Evolutionary conservation across 139 green algal species (phyloP), one percentile per base, ranked within the genome.

Genomic region (Protoeuglena noctilucae): DNA sequence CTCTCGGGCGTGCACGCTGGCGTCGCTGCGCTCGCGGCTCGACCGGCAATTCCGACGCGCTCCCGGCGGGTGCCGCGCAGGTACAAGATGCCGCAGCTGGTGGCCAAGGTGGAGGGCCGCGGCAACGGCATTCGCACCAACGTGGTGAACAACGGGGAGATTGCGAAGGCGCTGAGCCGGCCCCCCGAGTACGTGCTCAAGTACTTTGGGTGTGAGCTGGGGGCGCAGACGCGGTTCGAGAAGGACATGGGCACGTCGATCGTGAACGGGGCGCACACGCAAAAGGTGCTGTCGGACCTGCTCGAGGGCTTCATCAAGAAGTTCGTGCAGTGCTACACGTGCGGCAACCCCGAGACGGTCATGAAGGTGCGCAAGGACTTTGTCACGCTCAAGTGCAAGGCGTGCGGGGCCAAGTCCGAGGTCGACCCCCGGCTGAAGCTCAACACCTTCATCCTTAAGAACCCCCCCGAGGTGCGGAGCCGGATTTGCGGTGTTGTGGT

Each of bases 101-200:
- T 86, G 40, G 77, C 83, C 12, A 92, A 92, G 74, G 81, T 93
- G 57, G 90, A 98, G 56, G 91, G 91, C 16, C 67, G 91, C 0
- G 91, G 91, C 48, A 98, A 98, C 62, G 91, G 91, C 61, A 97
- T 98, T 71, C 96, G 96, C 57, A 98, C 91, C 2, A 96, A 96
- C 61, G 73, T 97, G 2, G 87, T 95, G 27, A 98, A 98, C 81
- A 94, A 94, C 60, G 88, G 95, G 4, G 91, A 98, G 49, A 87
- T 98, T 27, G 88, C 91, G 27, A 97, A 97, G 66, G 88, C 91
- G 1, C 63, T 98, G 48, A 88, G 89, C 48, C 69, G 91, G 0
- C 84, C 88, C 9, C 78, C 90, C 22, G 78, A 87, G 29, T 96
- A 97, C 66, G 84, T 85, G 4, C 70, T 94, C 29, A 97, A 97